Evolutionary conservation across 805 yeast genomes (phyloP).

Genomic region (Ogataea thermomethanolica): DNA sequence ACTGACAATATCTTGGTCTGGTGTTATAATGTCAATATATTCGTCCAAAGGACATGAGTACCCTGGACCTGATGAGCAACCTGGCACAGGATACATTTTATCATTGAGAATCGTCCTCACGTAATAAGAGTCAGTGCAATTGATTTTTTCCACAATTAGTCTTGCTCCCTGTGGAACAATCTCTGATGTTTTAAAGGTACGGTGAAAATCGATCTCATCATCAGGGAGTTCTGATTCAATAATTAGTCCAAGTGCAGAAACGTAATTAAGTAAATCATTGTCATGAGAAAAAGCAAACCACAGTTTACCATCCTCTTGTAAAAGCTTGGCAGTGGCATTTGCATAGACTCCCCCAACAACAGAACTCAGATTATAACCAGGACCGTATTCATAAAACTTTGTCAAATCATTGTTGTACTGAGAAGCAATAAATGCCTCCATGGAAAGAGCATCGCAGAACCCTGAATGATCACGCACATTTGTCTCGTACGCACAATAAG

Average conservation of each 20-base stretch:
- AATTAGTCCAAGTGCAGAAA: slow-evolving; percentile 60
- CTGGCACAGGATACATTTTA: slow-evolving; percentile 47
- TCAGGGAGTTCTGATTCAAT: slow-evolving; percentile 38
- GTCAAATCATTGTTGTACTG: slow-evolving; percentile 55
- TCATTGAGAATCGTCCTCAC: slow-evolving; percentile 50
- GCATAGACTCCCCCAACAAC: slow-evolving; percentile 57
- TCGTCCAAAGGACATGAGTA: slow-evolving; percentile 41
- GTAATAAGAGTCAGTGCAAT: slow-evolving; percentile 33
- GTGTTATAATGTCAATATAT: slow-evolving; percentile 28
- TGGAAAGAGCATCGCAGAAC: slow-evolving; percentile 62
- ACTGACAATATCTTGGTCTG: neutral
- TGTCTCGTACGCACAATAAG: slow-evolving; percentile 67
- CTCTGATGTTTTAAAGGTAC: slow-evolving; percentile 38
- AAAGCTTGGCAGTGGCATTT: slow-evolving; percentile 36
- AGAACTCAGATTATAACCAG: slow-evolving; percentile 53
- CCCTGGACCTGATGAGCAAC: slow-evolving; percentile 52
- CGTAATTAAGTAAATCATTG: slow-evolving; percentile 51
- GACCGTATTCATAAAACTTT: slow-evolving; percentile 57
- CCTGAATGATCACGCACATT: slow-evolving; percentile 63
- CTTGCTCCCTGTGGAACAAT: slow-evolving; percentile 52
- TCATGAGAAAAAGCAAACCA: slow-evolving; percentile 73
- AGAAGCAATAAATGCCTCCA: slow-evolving; percentile 57
- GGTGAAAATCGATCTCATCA: slow-evolving; percentile 39
- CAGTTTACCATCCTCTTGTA: slow-evolving; percentile 22
- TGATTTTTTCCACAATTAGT: slow-evolving; percentile 42